Evolutionary conservation across 192 early-diverging fungal species (phyloP).

Genomic region (Linnemannia schmuckeri): DNA sequence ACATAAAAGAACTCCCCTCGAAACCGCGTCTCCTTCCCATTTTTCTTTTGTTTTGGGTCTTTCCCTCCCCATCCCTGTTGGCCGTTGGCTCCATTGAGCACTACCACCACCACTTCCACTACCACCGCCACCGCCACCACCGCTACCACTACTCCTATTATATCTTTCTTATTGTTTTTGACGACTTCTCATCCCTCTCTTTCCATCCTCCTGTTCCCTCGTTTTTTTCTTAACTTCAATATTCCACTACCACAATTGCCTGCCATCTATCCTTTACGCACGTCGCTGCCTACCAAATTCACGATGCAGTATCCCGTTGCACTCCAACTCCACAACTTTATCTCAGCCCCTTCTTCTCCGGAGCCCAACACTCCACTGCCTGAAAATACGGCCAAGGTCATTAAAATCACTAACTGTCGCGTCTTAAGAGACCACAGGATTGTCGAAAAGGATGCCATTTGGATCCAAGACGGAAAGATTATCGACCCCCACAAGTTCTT

Average conservation of each 20-base stretch:
- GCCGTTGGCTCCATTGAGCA: not conserved
- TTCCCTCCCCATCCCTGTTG: not conserved
- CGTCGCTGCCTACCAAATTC: not conserved
- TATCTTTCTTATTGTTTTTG: not conserved
- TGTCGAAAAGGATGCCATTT: conserved; percentile 75
- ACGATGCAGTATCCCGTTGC: conserved; percentile 45
- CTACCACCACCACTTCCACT: not conserved
- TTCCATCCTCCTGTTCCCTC: not conserved
- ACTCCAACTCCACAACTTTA: conserved; percentile 33
- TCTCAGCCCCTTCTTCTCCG: conserved; percentile 36
- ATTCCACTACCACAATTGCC: not conserved
- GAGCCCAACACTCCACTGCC: conserved; percentile 34
- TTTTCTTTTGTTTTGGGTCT: too few species aligned
- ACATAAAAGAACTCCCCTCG: not conserved
- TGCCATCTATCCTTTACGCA: not conserved
- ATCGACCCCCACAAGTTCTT: conserved; percentile 80
- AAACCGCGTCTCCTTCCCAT: not conserved
- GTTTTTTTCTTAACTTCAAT: not conserved
- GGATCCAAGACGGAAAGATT: conserved; percentile 83
- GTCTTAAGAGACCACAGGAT: conserved; percentile 79
- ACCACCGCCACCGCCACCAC: not conserved
- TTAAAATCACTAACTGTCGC: conserved; percentile 81
- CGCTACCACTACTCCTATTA: not conserved
- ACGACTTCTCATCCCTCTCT: not conserved
- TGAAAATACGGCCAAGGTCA: conserved; percentile 37